A percentile compares a stretch with the other conserved stretches of the same genome.
Evolutionary conservation across 2,329 filamentous ascomycete genomes (phyloP).

Genomic region (Phialophora expanda): DNA sequence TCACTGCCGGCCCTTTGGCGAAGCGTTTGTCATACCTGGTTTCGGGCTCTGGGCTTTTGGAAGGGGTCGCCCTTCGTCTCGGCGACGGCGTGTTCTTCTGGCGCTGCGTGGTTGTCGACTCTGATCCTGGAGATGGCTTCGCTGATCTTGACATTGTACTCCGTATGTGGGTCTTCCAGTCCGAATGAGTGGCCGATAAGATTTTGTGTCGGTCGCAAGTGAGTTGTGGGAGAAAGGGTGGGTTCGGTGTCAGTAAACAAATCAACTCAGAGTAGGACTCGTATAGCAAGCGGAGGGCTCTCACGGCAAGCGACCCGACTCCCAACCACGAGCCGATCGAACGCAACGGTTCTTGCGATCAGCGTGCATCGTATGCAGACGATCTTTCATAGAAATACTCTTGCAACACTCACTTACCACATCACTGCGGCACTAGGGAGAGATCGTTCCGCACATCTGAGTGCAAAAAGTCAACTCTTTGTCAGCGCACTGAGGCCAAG

Average conservation of each 20-base stretch:
- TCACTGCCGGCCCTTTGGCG: background rate
- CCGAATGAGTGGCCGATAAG: background rate
- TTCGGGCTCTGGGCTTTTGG: conserved; percentile 2
- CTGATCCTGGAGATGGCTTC: background rate
- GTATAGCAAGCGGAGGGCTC: background rate
- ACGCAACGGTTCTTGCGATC: background rate
- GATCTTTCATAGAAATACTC: background rate
- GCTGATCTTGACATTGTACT: conserved; percentile 7
- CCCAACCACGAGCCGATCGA: background rate
- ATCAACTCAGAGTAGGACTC: background rate
- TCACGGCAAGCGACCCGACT: background rate
- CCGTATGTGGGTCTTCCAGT: background rate
- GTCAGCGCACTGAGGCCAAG: conserved; percentile 21
- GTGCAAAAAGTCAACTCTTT: conserved; percentile 10
- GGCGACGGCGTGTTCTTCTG: background rate
- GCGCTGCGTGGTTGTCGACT: background rate
- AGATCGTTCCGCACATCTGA: conserved; percentile 7
- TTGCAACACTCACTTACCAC: background rate
- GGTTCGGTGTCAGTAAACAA: background rate
- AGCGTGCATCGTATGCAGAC: background rate
- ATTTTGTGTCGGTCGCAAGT: background rate
- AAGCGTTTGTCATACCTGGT: background rate
- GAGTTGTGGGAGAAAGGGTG: background rate
- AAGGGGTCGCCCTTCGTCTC: background rate
- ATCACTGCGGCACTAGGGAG: background rate